A percentile compares a stretch with the other conserved stretches of the same genome.
Evolutionary conservation across 176 grass and related monocot species (phyloP).

Genomic region (Elymus sibiricus): DNA sequence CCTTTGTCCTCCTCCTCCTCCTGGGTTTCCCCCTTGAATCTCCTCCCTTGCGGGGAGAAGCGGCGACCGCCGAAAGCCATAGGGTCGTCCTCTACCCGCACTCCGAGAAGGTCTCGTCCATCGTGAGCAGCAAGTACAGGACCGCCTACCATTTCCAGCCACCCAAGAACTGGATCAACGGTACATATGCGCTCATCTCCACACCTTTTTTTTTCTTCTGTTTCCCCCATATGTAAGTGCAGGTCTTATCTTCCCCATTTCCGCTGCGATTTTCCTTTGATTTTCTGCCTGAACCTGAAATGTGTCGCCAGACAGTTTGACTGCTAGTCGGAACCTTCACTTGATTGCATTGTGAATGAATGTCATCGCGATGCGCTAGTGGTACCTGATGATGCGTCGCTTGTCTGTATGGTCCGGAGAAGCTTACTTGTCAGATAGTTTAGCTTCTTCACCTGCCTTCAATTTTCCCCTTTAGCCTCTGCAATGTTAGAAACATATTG

Average conservation of each 20-base stretch:
- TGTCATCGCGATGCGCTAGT: neutral
- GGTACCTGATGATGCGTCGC: neutral
- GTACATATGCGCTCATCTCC: neutral
- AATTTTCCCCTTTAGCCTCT: neutral
- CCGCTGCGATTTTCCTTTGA: neutral
- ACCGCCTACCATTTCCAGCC: neutral
- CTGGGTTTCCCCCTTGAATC: neutral
- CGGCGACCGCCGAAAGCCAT: neutral
- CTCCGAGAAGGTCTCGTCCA: neutral
- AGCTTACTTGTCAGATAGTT: neutral
- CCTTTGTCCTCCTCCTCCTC: neutral
- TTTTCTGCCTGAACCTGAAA: neutral
- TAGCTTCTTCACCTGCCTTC: neutral
- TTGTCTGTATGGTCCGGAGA: neutral
- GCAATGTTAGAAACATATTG: neutral
- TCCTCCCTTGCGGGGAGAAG: no score
- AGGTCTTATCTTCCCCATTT: neutral
- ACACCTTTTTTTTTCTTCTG: neutral
- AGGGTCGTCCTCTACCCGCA: neutral
- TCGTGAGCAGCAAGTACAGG: neutral
- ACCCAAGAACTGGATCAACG: conserved; percentile 11
- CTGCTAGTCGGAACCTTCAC: neutral
- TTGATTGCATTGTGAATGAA: neutral
- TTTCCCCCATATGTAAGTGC: neutral
- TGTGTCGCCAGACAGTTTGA: neutral